Evolutionary conservation across 345 rosid genomes (phyloP).

Genomic region (Corchorus olitorius): DNA sequence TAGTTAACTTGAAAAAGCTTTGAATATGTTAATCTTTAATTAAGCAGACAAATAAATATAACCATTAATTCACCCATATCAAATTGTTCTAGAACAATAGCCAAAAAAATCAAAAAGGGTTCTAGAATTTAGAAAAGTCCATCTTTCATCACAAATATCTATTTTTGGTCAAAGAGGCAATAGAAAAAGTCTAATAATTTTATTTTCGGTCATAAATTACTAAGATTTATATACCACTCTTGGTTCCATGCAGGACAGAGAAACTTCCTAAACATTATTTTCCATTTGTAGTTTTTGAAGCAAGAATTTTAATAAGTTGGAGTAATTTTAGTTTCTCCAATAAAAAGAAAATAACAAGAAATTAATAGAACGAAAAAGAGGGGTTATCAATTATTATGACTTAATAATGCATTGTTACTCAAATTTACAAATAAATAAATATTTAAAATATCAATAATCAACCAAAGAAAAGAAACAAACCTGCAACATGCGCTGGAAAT

Average conservation of each 20-base stretch:
- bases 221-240: background rate
- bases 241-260: background rate
- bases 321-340: background rate
- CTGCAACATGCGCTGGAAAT: slow-evolving; percentile 4
- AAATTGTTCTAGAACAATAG: too few species aligned
- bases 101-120: background rate
- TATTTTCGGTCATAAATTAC: background rate
- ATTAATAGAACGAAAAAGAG: too few species aligned
- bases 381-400: background rate
- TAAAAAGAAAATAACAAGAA: background rate
- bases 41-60: too few species aligned
- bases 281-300: background rate
- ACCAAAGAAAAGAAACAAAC: background rate
- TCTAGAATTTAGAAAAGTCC: background rate
- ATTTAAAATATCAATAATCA: background rate
- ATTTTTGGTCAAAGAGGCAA: background rate
- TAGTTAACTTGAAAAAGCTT: background rate
- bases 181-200: background rate
- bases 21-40: too few species aligned
- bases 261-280: background rate
- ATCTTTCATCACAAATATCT: background rate
- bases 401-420: background rate
- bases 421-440: background rate
- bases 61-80: too few species aligned
- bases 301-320: background rate